Percentiles rank a stretch among this genome's conserved stretches.
phyloP scores from a whole-genome alignment of 2,329 filamentous ascomycete species.

The Fusarium subtropicale region DNA sequence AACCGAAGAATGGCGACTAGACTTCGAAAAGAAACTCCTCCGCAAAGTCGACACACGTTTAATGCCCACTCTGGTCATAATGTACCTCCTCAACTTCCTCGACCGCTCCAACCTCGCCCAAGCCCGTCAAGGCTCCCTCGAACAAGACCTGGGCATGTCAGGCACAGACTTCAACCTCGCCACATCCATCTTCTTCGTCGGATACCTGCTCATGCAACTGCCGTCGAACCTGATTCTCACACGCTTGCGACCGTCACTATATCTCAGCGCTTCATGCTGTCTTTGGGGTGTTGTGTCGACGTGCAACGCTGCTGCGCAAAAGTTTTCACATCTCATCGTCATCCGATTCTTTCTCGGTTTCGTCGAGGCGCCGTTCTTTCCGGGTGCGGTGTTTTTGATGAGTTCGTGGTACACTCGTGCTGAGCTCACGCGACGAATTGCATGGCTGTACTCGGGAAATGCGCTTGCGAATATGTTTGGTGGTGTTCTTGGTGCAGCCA shows the following conservation, averaged over 20 bases:
- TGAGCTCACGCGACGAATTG: conserved; percentile 68
- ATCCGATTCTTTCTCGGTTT: conserved; percentile 59
- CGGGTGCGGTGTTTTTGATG: conserved; percentile 61
- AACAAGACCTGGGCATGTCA: conserved; percentile 64
- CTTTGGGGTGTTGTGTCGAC: conserved; percentile 56
- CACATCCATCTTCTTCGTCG: conserved; percentile 70
- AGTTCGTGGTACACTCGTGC: conserved; percentile 58
- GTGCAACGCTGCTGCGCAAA: conserved; percentile 60
- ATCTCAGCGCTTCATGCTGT: conserved; percentile 62
- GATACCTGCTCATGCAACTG: conserved; percentile 71
- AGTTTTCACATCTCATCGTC: conserved; percentile 57
- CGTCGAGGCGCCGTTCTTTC: conserved; percentile 64
- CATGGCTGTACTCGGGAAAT: conserved; percentile 69
- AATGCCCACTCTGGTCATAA: conserved; percentile 64
- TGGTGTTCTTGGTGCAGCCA: conserved; percentile 62
- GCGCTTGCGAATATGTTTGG: conserved; percentile 64
- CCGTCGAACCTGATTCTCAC: conserved; percentile 70
- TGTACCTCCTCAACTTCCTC: conserved; percentile 68
- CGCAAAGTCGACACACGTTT: conserved; percentile 65
- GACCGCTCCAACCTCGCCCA: conserved; percentile 66
- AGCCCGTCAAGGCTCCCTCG: conserved; percentile 64
- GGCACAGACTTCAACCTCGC: conserved; percentile 70
- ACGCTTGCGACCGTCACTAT: conserved; percentile 63
- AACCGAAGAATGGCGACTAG: conserved; percentile 33
- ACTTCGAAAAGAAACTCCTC: conserved; percentile 52